Base-by-base conservation (phyloP, 352 stramenopile genomes). In the Phytophthora rubi region DNA sequence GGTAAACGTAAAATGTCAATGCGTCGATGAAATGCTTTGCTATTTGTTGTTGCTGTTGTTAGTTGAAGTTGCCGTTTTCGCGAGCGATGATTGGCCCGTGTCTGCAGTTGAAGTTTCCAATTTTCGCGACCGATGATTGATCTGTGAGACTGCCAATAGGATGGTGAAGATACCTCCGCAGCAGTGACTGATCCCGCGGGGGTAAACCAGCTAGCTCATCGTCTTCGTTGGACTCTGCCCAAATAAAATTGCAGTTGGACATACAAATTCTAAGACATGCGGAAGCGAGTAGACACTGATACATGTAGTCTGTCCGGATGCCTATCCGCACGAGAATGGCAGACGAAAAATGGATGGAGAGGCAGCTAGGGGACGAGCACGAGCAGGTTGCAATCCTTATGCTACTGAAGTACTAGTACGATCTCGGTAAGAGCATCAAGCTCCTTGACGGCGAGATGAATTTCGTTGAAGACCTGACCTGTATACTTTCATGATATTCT, bases 11-110 rank as follows among this genome's bases (percentile, higher is more conserved):
- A 62, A 30, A 9, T 37, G 28, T 37, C 5, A 60, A 59, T 59
- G 52, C 33, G 53, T 70, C 28, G 12, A 21, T 65, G 16, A 62
- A 61, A 15, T 15, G 10, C 3, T 16, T 52, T 60, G 35, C 15
- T 51, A 6, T 33, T 10, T 21, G 18, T 21, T 21, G 18, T 21
- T 28, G 26, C 12, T 12, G 33, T 10, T 2, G 1, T 0, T 13
- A 39, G 32, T 37, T 37, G 33, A 37, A 10, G 33, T 37, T 42
- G 9, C 1, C 9, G 1, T 6, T 42, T 42, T 42, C 9, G 26
- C 26, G 26, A 28, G 26, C 26, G 26, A 3, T 28, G 26, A 28
- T 28, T 21, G 18, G 18, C 18, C 18, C 18, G 18, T 21, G 23
- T 26, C 23, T 26, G 23, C 4, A 39, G 33, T 37, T 39, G 33